Evolutionary conservation across 352 stramenopile genomes (phyloP).

Genomic region (Pythium brassicae): DNA sequence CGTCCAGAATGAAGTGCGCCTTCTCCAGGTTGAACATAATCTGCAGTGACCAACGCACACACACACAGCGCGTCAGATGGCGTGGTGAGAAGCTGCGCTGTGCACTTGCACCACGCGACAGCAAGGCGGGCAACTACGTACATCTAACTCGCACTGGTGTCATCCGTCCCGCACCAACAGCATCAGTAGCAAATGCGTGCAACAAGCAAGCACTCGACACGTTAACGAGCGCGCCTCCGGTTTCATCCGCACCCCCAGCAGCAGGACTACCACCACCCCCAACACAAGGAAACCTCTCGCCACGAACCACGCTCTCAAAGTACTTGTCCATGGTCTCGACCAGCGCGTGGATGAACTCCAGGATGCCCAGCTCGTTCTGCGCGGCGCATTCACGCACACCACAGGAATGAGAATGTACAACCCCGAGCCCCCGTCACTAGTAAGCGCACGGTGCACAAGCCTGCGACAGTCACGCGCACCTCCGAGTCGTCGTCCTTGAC

Average conservation of each 20-base stretch:
- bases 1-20: slow-evolving; percentile 88
- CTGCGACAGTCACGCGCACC: slow-evolving; percentile 21
- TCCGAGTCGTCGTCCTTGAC: slow-evolving; percentile 94
- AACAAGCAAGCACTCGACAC: not conserved
- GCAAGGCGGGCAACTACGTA: slow-evolving; percentile 25
- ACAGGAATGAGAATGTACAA: not conserved
- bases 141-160: slow-evolving; percentile 80
- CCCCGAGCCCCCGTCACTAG: not conserved
- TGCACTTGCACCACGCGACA: too few relatives aligned
- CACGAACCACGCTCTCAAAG: slow-evolving; percentile 95
- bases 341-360: slow-evolving; percentile 99
- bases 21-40: slow-evolving; percentile 94
- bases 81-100: not conserved
- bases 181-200: not conserved
- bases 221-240: not conserved
- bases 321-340: slow-evolving; percentile 99
- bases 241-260: too few relatives aligned
- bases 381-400: not conserved
- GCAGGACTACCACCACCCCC: too few relatives aligned
- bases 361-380: slow-evolving; percentile 98
- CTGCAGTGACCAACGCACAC: slow-evolving; percentile 21
- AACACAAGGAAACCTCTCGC: not conserved
- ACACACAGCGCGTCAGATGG: not conserved
- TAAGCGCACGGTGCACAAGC: not conserved
- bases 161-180: not conserved